phyloP scores from a whole-genome alignment of 805 yeast species.

The Komagataella ulmi region DNA sequence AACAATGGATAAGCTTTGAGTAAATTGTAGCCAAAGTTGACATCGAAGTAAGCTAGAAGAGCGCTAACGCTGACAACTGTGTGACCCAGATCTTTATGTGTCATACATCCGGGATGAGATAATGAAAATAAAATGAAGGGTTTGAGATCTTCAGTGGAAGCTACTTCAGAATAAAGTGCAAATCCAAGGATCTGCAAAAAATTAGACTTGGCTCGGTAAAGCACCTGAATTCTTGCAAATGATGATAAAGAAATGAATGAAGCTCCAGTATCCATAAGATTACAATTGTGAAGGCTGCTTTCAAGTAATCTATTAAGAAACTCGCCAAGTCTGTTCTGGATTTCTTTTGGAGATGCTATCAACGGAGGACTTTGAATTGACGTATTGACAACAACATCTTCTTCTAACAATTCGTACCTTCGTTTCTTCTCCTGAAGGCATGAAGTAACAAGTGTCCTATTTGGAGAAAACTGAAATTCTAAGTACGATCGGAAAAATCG shows the following conservation, averaged over 20 bases:
- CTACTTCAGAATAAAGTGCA: not conserved
- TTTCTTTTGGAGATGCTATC: not conserved
- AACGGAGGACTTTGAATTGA: not conserved
- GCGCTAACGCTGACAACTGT: slow-evolving; percentile 22
- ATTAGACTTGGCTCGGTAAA: not conserved
- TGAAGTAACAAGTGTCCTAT: not conserved
- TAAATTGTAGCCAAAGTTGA: slow-evolving; percentile 25
- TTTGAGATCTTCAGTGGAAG: not conserved
- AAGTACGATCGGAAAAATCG: not conserved
- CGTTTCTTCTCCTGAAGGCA: not conserved
- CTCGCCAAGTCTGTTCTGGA: not conserved
- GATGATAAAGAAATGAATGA: not conserved
- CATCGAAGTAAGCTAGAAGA: slow-evolving; percentile 18
- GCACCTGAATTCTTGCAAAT: not conserved
- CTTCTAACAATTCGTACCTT: not conserved
- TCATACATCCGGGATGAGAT: not conserved
- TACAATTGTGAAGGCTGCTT: not conserved
- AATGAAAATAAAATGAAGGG: not conserved
- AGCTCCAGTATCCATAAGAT: not conserved
- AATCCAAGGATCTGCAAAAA: not conserved
- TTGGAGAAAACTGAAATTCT: not conserved
- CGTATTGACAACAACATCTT: not conserved
- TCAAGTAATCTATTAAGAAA: not conserved
- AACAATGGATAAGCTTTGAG: slow-evolving; percentile 29
- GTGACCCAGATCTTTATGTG: slow-evolving; percentile 6